Evolutionary conservation across 2,329 filamentous ascomycete genomes (phyloP).

Genomic region (Colletotrichum simmondsii): DNA sequence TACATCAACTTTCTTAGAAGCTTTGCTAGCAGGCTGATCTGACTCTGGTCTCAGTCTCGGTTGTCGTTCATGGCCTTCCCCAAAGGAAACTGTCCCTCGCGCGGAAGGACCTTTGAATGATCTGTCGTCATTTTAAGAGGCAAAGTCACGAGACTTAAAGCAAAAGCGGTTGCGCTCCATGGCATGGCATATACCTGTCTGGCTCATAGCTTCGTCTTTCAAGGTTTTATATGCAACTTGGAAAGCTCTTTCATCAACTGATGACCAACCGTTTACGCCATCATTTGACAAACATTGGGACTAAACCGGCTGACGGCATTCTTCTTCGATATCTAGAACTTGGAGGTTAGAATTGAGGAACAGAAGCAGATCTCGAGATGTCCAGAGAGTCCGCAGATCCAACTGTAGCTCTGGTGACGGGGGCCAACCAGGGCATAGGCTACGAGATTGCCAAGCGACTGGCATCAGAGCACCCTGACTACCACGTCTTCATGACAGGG

Average conservation of each 20-base stretch:
- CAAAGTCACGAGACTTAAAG: neutral
- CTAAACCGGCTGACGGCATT: neutral
- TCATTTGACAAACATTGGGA: too few species aligned
- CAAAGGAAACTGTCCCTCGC: neutral
- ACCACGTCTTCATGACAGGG: slow-evolving; percentile 25
- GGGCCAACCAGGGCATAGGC: slow-evolving; percentile 33
- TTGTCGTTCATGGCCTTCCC: neutral
- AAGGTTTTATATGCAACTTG: neutral
- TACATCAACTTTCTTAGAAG: neutral
- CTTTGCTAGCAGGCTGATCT: neutral
- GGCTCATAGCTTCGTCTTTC: neutral
- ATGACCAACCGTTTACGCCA: too few species aligned
- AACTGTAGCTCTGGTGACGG: slow-evolving; percentile 20
- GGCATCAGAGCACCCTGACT: slow-evolving; percentile 8
- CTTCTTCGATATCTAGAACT: neutral
- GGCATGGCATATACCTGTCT: neutral
- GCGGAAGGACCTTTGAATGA: neutral
- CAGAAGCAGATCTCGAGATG: neutral
- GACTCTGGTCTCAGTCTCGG: neutral
- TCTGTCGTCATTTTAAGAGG: neutral
- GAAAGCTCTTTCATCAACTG: too few species aligned
- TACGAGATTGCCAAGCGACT: slow-evolving; percentile 28
- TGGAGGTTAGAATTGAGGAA: too few species aligned
- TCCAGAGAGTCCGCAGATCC: neutral
- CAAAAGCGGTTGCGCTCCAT: neutral